Evolutionary conservation across 1,284 basidiomycete species (phyloP).

Genomic region (Leccinum brunneo-olivaceum): DNA sequence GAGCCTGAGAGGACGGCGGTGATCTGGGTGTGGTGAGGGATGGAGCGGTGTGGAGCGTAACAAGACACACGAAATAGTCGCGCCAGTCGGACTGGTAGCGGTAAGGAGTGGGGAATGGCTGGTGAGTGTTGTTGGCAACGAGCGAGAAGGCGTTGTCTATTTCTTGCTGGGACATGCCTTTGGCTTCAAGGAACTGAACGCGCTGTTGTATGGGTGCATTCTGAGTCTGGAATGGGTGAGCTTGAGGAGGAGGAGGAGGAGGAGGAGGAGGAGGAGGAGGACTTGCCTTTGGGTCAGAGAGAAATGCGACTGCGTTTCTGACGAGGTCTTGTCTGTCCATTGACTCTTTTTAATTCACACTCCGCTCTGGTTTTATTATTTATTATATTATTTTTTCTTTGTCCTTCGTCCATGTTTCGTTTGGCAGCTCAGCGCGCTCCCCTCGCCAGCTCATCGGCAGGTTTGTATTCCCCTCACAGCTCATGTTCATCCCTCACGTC

Average conservation of each 20-base stretch:
- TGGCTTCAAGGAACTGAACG: constrained; percentile 90
- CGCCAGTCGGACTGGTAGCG: constrained; percentile 77
- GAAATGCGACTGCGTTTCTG: constrained; percentile 75
- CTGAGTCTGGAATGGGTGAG: constrained; percentile 45
- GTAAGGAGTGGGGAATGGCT: constrained; percentile 35
- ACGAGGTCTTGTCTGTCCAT: constrained; percentile 67
- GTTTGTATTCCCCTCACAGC: constrained; percentile 28
- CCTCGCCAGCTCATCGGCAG: constrained; percentile 40
- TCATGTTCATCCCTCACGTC: too few species aligned
- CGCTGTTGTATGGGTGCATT: constrained; percentile 78
- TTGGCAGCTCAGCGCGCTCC: constrained; percentile 48
- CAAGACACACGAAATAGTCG: constrained; percentile 79
- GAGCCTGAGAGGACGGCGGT: constrained; percentile 90
- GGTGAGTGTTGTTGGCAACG: constrained; percentile 36
- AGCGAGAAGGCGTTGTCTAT: constrained; percentile 83
- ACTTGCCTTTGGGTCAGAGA: constrained; percentile 68
- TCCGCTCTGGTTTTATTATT: constrained; percentile 15
- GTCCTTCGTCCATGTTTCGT: constrained; percentile 35
- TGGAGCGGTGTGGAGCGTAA: constrained; percentile 14
- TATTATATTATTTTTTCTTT: constrained; percentile 4
- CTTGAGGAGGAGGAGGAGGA: background rate
- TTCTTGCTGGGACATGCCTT: constrained; percentile 80
- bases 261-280: background rate
- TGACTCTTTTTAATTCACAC: constrained; percentile 30
- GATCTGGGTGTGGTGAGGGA: constrained; percentile 53